Base-by-base conservation (phyloP, 2,329 filamentous ascomycete genomes). In the Ascochyta pisi region DNA sequence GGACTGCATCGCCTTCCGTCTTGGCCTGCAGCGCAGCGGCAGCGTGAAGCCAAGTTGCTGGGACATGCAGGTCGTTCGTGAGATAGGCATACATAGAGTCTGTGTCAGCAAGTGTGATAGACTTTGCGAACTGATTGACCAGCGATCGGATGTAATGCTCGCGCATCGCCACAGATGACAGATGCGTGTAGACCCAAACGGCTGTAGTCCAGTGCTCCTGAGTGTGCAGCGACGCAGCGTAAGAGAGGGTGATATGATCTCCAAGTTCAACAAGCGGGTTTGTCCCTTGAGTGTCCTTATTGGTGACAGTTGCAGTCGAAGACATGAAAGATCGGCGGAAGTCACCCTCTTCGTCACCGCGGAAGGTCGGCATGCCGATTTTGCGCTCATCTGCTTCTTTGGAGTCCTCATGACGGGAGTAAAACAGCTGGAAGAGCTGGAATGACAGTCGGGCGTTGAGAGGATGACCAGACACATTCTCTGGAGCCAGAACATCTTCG, bases 1-100 rank as follows among this genome's bases (percentile, higher is more conserved):
- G 57, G 8, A 73, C 55, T 71, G 93, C 86, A 61, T 87, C 86
- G 67, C 84, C 86, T 42, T 87, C 86, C 54, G 88, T 87, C 58
- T 90, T 89, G 76, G 92, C 92, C 75, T 89, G 89, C 13, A 94
- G 82, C 12, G 93, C 93, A 70, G 93, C 91, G 16, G 95, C 91
- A 57, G 91, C 86, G 86, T 91, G 96, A 46, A 98, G 83, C 92
- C 94, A 96, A 3, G 83, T 75, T 1, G 82, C 76, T 0, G 94
- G 92, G 38, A 98, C 85, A 60, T 86, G 84, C 49, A 93, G 84
- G 29, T 85, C 86, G 40, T 83, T 78, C 0, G 84, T 84, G 22
- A 95, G 79, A 13, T 83, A 82, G 10, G 76, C 78, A 74, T 87
- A 91, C 49, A 77, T 82, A 15, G 77, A 71, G 59, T 83, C 82